These are phyloP conservation scores for Medicago arabica DNA, from an alignment of 306 rosid species.

Conservation along the genomic window DNA sequence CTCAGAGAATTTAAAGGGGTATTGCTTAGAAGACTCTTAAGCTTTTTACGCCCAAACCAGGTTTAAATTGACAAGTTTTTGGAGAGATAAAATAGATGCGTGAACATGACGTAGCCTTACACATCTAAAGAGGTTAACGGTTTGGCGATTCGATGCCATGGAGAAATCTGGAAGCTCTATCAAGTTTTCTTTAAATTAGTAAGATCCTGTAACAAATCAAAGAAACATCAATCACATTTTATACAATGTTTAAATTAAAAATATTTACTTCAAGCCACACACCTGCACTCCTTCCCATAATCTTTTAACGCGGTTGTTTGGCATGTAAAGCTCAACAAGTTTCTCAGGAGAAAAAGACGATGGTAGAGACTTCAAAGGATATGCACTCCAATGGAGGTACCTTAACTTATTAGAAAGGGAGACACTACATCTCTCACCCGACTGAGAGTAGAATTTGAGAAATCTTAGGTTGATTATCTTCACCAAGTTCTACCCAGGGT, in stretches of 20 bases:
- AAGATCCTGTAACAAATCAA: conserved; percentile 19
- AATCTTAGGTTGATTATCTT: too few species aligned
- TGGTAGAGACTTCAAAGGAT: conserved; percentile 21
- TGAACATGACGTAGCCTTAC: background rate
- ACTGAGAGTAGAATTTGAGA: background rate
- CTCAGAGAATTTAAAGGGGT: too few species aligned
- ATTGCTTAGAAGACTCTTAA: background rate
- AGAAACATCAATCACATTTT: background rate
- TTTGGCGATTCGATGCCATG: background rate
- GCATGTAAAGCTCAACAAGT: background rate
- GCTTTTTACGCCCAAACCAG: background rate
- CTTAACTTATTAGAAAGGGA: background rate
- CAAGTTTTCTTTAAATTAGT: background rate
- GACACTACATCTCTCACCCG: background rate
- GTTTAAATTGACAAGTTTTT: background rate
- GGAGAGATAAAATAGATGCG: background rate
- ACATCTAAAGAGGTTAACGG: accelerated
- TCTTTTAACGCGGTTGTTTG: background rate
- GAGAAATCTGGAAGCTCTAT: background rate
- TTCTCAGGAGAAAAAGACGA: background rate
- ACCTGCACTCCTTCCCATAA: conserved; percentile 26
- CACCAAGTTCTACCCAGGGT: too few species aligned
- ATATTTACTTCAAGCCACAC: background rate
- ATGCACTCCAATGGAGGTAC: background rate
- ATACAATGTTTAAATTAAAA: background rate